Evolutionary conservation across 768 basidiomycete species (phyloP).

Genomic region (Boletus eberwhitei): DNA sequence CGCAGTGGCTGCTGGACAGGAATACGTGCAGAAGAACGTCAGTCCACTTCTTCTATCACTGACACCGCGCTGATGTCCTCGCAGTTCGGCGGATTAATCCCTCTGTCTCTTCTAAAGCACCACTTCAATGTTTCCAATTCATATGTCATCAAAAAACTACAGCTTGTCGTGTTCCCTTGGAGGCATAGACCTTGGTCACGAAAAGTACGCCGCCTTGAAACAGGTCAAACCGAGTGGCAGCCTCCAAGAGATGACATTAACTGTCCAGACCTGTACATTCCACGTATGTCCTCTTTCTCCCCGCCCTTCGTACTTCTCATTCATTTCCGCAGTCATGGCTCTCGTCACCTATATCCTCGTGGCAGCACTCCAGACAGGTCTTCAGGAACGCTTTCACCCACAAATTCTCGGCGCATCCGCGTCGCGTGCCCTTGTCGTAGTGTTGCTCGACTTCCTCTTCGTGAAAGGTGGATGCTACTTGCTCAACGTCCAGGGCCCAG

Average conservation of each 20-base stretch:
- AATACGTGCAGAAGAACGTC: conserved; percentile 94
- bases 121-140: conserved; percentile 96
- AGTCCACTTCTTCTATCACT: conserved; percentile 25
- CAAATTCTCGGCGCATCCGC: conserved; percentile 84
- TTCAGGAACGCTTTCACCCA: conserved; percentile 82
- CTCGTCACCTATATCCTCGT: conserved; percentile 94
- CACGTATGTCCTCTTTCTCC: conserved; percentile 46
- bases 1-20: conserved; percentile 90
- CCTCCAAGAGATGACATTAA: conserved; percentile 94
- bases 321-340: conserved; percentile 71
- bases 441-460: conserved; percentile 84
- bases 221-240: conserved; percentile 70
- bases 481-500: conserved; percentile 74
- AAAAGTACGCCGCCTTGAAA: conserved; percentile 59
- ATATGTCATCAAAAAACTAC: conserved; percentile 89
- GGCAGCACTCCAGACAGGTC: conserved; percentile 79
- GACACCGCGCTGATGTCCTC: conserved; percentile 1
- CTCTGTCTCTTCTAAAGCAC: conserved; percentile 74
- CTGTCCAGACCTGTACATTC: conserved; percentile 95
- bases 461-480: conserved; percentile 93
- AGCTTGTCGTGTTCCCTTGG: conserved; percentile 94
- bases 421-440: conserved; percentile 78
- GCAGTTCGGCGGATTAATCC: conserved; percentile 79
- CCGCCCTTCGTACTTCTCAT: conserved; percentile 3
- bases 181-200: conserved; percentile 84